Conservation (phyloP, 768 basidiomycete genomes). For the Suillus placidus region DNA sequence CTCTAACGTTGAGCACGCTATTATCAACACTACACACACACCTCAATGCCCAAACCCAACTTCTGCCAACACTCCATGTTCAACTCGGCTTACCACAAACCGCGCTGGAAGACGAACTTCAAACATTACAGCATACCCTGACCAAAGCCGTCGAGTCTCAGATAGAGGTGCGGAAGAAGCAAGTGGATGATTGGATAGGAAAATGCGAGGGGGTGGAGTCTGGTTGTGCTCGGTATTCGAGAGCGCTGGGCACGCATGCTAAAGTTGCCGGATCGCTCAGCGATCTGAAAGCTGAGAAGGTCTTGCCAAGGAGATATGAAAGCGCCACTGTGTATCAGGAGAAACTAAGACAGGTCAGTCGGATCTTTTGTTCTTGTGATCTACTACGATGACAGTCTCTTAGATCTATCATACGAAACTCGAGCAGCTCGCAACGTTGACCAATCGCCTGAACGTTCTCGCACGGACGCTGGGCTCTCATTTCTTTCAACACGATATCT, state of each 20-base stretch:
- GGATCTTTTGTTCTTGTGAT: slow-evolving; percentile 10
- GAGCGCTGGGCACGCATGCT: slow-evolving; percentile 70
- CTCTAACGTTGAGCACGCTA: slow-evolving; percentile 58
- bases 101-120: slow-evolving; percentile 81
- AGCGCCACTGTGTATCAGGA: slow-evolving; percentile 72
- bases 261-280: slow-evolving; percentile 66
- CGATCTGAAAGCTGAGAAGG: slow-evolving; percentile 71
- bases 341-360: slow-evolving; percentile 72
- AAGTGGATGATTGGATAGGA: slow-evolving; percentile 75
- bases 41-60: slow-evolving; percentile 78
- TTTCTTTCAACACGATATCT: slow-evolving; percentile 60
- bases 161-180: slow-evolving; percentile 66
- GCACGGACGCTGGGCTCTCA: slow-evolving; percentile 59
- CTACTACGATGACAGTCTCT: slow-evolving; percentile 2
- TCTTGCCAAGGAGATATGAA: slow-evolving; percentile 73
- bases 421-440: slow-evolving; percentile 72
- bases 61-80: slow-evolving; percentile 79
- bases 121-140: slow-evolving; percentile 71
- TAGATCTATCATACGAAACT: slow-evolving; percentile 78
- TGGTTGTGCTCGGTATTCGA: slow-evolving; percentile 66
- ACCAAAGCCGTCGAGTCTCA: slow-evolving; percentile 75
- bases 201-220: slow-evolving; percentile 65
- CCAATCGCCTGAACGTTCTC: slow-evolving; percentile 61
- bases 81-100: slow-evolving; percentile 82
- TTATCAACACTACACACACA: slow-evolving; percentile 78